These are phyloP conservation scores for Cytospora piceae DNA, from an alignment of 2,329 filamentous ascomycete species.

Conservation along the genomic window DNA sequence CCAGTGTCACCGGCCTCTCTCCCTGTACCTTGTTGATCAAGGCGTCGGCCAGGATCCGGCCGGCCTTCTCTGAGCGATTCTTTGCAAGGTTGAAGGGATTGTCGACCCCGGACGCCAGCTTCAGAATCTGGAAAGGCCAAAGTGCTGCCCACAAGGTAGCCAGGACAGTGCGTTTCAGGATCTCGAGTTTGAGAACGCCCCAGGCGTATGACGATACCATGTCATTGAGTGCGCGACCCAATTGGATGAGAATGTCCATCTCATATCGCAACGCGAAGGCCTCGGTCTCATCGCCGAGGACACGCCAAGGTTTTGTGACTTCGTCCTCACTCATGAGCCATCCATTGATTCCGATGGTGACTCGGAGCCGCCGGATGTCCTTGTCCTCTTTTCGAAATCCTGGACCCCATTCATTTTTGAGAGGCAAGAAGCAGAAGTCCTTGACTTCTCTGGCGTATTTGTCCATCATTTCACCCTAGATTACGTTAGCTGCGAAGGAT, in stretches of 20 bases:
- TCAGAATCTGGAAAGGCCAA: conserved; percentile 70
- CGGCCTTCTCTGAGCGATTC: conserved; percentile 78
- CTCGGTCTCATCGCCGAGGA: conserved; percentile 72
- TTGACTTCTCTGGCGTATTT: conserved; percentile 85
- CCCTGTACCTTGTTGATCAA: conserved; percentile 82
- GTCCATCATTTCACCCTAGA: conserved; percentile 78
- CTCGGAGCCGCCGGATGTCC: conserved; percentile 62
- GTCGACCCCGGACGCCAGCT: conserved; percentile 70
- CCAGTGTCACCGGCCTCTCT: conserved; percentile 76
- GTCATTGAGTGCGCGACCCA: conserved; percentile 73
- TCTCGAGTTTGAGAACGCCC: conserved; percentile 72
- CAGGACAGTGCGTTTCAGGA: conserved; percentile 73
- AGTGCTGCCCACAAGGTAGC: conserved; percentile 69
- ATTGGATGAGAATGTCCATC: conserved; percentile 72
- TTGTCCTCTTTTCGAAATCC: conserved; percentile 39
- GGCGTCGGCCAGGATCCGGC: conserved; percentile 78
- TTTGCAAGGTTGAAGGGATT: conserved; percentile 82
- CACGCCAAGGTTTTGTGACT: conserved; percentile 78
- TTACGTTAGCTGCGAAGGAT: neutral
- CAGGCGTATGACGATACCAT: conserved; percentile 78
- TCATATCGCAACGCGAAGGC: conserved; percentile 87
- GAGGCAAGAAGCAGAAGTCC: conserved; percentile 78
- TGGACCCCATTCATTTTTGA: conserved; percentile 54
- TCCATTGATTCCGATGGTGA: conserved; percentile 85
- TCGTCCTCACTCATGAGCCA: conserved; percentile 80